Evolutionary conservation across 768 basidiomycete species (phyloP), one percentile per base, ranked within the genome.

Genomic region (Calocybe gangraenosa): DNA sequence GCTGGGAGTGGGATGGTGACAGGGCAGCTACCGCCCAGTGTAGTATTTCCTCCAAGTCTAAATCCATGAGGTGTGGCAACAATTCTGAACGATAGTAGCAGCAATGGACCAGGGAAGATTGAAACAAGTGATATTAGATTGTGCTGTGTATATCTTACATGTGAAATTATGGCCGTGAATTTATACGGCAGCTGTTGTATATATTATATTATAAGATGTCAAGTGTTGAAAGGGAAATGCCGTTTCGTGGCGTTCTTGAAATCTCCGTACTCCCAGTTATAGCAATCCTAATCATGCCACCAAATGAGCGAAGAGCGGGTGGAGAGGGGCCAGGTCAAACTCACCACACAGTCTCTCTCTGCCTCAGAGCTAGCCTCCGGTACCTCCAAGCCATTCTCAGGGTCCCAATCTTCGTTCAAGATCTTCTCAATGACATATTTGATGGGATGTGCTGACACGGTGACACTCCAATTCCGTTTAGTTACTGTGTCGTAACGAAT

Each of bases 401-500:
- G 58, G n/a, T 65, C 63, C 67, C 65, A 68, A 58, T 57, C 69
- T 54, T 61, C 62, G 46, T 54, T 64, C 40, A 60, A 53, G 8
- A 66, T 14, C 32, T 70, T 73, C 19, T 91, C 85, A 51, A 92
- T 76, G 39, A 92, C 61, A 3, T 80, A 71, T n/a, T 69, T 69
- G 48, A 93, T 89, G 2, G 74, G 59, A 48, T 93, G 91, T 7
- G 79, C 85, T 14, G 82, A 70, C 14, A 87, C 58, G 54, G 86
- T 79, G 17, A 90, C 90, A 14, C 71, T 66, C 94, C 94, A 96
- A 1, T 80, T 78, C 11, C 84, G 73, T 55, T 83, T 80, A 15
- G 77, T 76, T 21, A 96, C 87, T 0, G 92, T 92, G 62, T 97
- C 93, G 60, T 92, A 95, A 5, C 81, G 67, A 40, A 88, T 80